Base-by-base conservation (phyloP, 768 basidiomycete species). In the Boletellus ananiceps region DNA sequence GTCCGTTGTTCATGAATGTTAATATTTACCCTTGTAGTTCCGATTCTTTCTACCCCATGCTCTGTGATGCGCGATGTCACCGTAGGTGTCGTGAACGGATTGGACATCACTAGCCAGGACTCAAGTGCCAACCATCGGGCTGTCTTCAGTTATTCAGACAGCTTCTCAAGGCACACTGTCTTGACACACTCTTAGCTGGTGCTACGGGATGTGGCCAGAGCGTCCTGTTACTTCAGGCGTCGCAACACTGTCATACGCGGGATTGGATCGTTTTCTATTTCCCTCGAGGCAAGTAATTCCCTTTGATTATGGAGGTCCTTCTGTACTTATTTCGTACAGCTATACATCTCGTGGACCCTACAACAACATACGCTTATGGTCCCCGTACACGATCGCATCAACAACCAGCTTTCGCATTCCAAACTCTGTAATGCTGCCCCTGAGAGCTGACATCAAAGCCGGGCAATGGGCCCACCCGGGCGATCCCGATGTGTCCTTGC, bases 191-290 rank as follows among this genome's bases (percentile, higher is more conserved):
- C 12, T n/a, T 58, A 92, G 84, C 82, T 52, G 93, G 93, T 13
- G 69, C 77, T 6, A 52, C 78, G 8, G 93, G 93, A 5, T 82
- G 79, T 47, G 93, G 93, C 36, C 95, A 95, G 70, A 88, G 85
- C 47, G 82, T 79, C 52, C 65, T 88, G 8, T 68, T 95, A 27
- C 70, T 93, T 8, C 93, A 96, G 64, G 77, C 85, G 0, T 81
- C 88, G 0, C 75, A 86, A 33, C 83, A 89, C 54, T 84, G 82
- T 29, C 57, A 76, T 9, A 67, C 75, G 2, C 75, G 79, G 18
- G 77, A 78, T 23, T 93, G 90, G 88, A 76, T 94, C 19, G 88
- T 92, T 15, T 66, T 94, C 15, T 96, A 93, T 63, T 78, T 93
- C 21, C 91, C 93, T 3, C 75, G 85, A 69, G 81, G 90, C 88